Evolutionary conservation across 768 basidiomycete species (phyloP).

Genomic region (Fomitopsis pulvina): DNA sequence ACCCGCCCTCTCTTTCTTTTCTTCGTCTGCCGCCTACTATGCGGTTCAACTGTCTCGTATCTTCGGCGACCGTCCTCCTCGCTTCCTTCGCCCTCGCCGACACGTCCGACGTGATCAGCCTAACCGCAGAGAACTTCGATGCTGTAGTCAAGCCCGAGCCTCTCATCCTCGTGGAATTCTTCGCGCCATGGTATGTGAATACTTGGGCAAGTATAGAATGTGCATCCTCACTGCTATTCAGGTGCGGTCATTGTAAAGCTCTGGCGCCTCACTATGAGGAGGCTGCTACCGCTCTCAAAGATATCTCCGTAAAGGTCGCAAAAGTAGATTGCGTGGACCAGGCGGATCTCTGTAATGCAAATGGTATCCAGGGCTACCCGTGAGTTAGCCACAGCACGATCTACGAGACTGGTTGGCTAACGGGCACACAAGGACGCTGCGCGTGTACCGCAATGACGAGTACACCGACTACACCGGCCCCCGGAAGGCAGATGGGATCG

Average conservation of each 20-base stretch:
- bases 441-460: slow-evolving; percentile 86
- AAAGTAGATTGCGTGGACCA: slow-evolving; percentile 98
- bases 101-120: slow-evolving; percentile 75
- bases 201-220: background rate
- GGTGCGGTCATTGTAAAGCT: slow-evolving; percentile 96
- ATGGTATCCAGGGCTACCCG: slow-evolving; percentile 94
- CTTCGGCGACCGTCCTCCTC: slow-evolving; percentile 46
- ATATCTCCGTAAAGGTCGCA: slow-evolving; percentile 82
- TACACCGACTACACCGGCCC: slow-evolving; percentile 80
- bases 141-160: slow-evolving; percentile 56
- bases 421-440: slow-evolving; percentile 57
- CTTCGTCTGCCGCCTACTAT: slow-evolving; percentile 29
- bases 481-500: slow-evolving; percentile 91
- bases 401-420: background rate
- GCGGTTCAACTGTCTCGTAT: slow-evolving; percentile 51
- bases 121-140: slow-evolving; percentile 68
- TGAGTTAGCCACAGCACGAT: slow-evolving; percentile 32
- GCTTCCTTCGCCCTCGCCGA: slow-evolving; percentile 47
- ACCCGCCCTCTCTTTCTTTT: slow-evolving; percentile 9
- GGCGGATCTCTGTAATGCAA: slow-evolving; percentile 81
- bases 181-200: slow-evolving; percentile 66
- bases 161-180: slow-evolving; percentile 91
- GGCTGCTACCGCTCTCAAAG: slow-evolving; percentile 90
- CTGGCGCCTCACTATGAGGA: slow-evolving; percentile 91
- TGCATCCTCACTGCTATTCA: slow-evolving; percentile 18